Percentiles rank a stretch among this genome's conserved stretches.
Conservation (phyloP, 257 asterid species). For the Solanum corneliomulleri region DNA sequence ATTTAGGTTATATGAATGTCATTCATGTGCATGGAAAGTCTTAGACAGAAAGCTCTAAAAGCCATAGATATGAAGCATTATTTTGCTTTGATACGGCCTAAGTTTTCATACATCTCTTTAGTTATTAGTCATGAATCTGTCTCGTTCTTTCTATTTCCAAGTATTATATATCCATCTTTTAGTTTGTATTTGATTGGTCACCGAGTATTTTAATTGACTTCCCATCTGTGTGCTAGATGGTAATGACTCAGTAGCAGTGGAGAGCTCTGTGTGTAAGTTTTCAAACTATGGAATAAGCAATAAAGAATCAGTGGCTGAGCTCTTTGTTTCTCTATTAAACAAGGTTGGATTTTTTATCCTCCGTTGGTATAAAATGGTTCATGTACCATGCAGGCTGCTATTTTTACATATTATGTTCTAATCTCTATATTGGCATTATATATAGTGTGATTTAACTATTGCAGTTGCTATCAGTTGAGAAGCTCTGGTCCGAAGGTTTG, state of each 20-base stretch:
- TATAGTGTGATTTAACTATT: not conserved
- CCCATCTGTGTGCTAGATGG: constrained; percentile 47
- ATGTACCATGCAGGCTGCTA: not conserved
- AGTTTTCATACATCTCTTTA: not conserved
- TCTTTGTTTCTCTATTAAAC: constrained; percentile 61
- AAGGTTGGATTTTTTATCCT: constrained; percentile 34
- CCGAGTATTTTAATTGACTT: not conserved
- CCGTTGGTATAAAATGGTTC: not conserved
- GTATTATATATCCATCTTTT: not conserved
- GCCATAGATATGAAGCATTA: not conserved
- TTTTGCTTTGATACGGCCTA: not conserved
- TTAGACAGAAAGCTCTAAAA: not conserved
- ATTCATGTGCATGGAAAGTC: not conserved
- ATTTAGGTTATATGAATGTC: not conserved
- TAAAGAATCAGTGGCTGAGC: constrained; percentile 70
- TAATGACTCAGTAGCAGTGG: constrained; percentile 53
- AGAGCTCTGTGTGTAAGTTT: constrained; percentile 37
- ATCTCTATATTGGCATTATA: not conserved
- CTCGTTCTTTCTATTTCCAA: not conserved
- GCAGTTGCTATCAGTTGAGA: constrained; percentile 77
- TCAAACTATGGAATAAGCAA: constrained; percentile 51
- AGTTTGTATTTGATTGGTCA: not conserved
- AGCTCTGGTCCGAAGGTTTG: constrained; percentile 80
- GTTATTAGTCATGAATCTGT: not conserved
- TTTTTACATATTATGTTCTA: not conserved